Evolutionary conservation across 176 grass and related monocot species (phyloP), one percentile per base, ranked within the genome.

Genomic region (Avena insularis): DNA sequence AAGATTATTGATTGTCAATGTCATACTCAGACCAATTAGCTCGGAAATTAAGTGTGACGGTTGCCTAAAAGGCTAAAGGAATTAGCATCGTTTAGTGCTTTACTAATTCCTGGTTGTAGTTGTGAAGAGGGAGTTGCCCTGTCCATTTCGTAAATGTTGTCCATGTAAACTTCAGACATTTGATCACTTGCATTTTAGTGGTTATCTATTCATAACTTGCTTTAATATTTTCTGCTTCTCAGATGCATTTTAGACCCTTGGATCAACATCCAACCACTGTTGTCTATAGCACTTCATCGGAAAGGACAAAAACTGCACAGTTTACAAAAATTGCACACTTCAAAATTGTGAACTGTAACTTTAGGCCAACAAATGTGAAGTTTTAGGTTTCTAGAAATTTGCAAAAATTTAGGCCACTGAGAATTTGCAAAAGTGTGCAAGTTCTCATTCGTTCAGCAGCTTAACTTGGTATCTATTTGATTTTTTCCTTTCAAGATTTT

Each of bases 101-200:
- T 54, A 33, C n/a, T 7, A 49, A 53, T 33, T 47, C 12, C 11
- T 58, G 16, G 53, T 66, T 82, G 1, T 72, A 62, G 62, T 51
- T 9, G 29, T 78, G 62, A 65, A 61, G 23, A 64, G 53, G 45
- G 29, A 23, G 43, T 81, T 87, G 43, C 14, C 40, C 29, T 74
- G 12, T 74, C 19, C 79, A 51, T 64, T 64, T 54, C 19, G 25
- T 86, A 72, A 70, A 47, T 83, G 53, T 55, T 82, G 15, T 61
- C 12, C 38, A 68, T 82, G 40, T 38, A 25, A 68, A 45, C 36
- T 45, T 79, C 9, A 29, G 9, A 38, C 58, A 36, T 71, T 86
- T 12, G 43, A 71, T 21, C 29, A 45, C 68, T 63, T 67, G 54
- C 21, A 71, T 31, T 71, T 50, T 71, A 45, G 27, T n/a, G 2